A percentile compares a stretch with the other conserved stretches of the same genome.
These are phyloP conservation scores for Pseudogymnoascus sp. DNA, from an alignment of 2,329 filamentous ascomycete genomes.

Conservation along the genomic window DNA sequence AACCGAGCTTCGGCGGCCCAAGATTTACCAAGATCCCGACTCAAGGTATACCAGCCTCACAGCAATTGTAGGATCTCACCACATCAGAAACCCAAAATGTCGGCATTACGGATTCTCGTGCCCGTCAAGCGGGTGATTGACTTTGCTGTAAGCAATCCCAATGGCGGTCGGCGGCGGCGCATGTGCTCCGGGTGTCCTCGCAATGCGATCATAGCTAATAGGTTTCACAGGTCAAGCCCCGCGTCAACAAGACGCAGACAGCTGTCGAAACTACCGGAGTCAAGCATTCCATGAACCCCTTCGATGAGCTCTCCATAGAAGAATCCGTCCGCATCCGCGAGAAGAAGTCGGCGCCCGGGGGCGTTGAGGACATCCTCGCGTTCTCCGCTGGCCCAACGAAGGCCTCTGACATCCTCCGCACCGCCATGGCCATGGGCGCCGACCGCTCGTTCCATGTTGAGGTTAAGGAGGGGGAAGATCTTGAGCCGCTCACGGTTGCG, in stretches of 20 bases:
- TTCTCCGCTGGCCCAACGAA: conserved; percentile 85
- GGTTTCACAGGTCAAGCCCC: conserved; percentile 51
- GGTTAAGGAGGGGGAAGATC: conserved; percentile 60
- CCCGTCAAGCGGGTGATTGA: conserved; percentile 80
- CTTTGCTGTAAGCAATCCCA: conserved; percentile 57
- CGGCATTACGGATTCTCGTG: conserved; percentile 64
- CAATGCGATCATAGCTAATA: conserved; percentile 1
- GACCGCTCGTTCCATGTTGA: conserved; percentile 89
- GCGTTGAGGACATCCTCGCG: conserved; percentile 86
- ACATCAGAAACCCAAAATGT: conserved; percentile 38
- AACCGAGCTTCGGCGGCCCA: conserved; percentile 7
- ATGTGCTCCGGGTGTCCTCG: background rate
- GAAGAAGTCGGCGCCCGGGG: conserved; percentile 60
- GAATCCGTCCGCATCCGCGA: conserved; percentile 93
- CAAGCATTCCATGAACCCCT: conserved; percentile 98
- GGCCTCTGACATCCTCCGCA: conserved; percentile 79
- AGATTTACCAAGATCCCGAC: conserved; percentile 4
- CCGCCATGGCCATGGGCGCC: conserved; percentile 97
- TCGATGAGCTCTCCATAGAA: conserved; percentile 96
- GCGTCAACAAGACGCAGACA: conserved; percentile 65
- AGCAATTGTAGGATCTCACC: conserved; percentile 13
- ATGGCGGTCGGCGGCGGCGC: background rate
- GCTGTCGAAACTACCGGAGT: conserved; percentile 87
- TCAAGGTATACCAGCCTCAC: conserved; percentile 15
- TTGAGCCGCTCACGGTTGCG: conserved; percentile 86